A percentile compares a stretch with the other conserved stretches of the same genome.
Evolutionary conservation across 345 rosid species (phyloP).

Genomic region (Clarkia xantiana): DNA sequence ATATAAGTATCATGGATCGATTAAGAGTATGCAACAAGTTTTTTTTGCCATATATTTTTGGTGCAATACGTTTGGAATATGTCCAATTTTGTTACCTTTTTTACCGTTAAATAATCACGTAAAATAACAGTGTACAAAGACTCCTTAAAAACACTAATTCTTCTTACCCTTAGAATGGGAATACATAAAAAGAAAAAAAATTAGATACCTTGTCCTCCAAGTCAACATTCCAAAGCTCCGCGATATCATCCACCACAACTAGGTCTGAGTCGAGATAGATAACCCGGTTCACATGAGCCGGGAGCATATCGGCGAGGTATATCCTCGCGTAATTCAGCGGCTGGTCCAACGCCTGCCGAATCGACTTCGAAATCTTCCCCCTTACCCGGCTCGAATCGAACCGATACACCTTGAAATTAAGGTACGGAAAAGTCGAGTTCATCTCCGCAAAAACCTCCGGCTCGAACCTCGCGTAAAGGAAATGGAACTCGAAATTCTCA

Average conservation of each 20-base stretch:
- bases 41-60: no score
- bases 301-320: constrained; percentile 30
- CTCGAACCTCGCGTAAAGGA: constrained; percentile 19
- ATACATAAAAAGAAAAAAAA: no score
- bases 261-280: constrained; percentile 39
- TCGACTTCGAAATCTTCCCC: constrained; percentile 34
- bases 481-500: constrained; percentile 28
- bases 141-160: no score
- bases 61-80: no score
- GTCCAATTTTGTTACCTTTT: no score
- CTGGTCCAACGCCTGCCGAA: constrained; percentile 41
- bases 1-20: no score
- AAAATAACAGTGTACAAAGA: no score
- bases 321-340: constrained; percentile 40
- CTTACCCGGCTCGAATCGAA: constrained; percentile 28
- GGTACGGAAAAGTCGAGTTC: constrained; percentile 33
- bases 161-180: no score
- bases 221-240: constrained; percentile 32
- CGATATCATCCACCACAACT: constrained; percentile 31
- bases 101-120: no score
- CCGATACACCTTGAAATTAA: constrained; percentile 18
- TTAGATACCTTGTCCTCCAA: constrained; percentile 28
- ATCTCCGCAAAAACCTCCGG: constrained; percentile 22
- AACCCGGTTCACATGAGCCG: constrained; percentile 17
- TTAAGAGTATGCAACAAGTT: no score